Conservation (phyloP, 768 basidiomycete genomes). For the Trametes sanguinea region DNA sequence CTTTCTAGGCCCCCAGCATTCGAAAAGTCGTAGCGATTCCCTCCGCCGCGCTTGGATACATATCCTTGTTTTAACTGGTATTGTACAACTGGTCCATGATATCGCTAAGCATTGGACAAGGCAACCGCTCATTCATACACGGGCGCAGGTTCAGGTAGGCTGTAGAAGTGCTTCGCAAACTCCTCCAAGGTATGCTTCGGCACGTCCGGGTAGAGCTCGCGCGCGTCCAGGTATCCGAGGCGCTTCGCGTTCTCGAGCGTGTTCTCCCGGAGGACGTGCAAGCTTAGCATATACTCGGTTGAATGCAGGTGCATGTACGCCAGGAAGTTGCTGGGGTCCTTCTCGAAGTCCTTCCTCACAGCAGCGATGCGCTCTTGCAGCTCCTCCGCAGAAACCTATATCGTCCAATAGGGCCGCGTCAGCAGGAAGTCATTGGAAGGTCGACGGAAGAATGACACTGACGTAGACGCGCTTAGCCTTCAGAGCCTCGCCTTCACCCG, state of each 20-base stretch:
- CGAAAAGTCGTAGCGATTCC: no score
- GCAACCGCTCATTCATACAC: neutral
- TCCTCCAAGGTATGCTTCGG: constrained; percentile 25
- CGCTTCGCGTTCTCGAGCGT: constrained; percentile 30
- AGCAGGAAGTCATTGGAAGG: neutral
- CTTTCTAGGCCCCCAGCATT: no score
- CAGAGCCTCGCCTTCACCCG: constrained; percentile 28
- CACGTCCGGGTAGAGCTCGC: constrained; percentile 35
- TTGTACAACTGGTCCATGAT: no score
- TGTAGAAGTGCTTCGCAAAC: constrained; percentile 29
- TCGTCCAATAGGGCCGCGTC: no score
- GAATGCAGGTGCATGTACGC: neutral
- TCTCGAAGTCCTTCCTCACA: neutral
- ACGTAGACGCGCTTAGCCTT: constrained; percentile 15
- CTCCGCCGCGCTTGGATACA: no score
- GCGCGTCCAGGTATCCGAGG: constrained; percentile 33
- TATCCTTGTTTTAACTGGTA: no score
- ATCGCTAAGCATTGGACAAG: no score
- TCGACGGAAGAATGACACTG: neutral
- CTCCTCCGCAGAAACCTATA: constrained; percentile 12
- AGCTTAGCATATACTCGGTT: constrained; percentile 7
- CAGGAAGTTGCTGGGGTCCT: neutral
- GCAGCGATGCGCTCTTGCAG: constrained; percentile 3
- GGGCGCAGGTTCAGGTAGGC: constrained; percentile 6
- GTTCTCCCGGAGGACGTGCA: constrained; percentile 35